Conservation (phyloP, 441 rosid genomes). For the Erodium trifolium region DNA sequence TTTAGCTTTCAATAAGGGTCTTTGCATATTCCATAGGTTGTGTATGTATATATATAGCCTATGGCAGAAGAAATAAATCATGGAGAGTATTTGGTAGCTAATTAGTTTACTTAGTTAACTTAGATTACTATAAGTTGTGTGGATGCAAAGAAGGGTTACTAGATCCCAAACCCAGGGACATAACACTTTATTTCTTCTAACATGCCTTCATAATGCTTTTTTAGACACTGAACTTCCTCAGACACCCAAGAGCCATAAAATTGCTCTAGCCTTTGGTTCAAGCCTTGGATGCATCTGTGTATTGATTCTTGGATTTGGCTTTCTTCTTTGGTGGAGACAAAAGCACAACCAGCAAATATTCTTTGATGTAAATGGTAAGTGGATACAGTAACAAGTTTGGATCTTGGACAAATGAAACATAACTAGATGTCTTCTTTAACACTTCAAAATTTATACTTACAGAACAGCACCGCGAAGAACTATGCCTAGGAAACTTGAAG, state of each 20-base stretch:
- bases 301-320: constrained; percentile 56
- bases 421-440: neutral
- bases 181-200: neutral
- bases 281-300: constrained; percentile 56
- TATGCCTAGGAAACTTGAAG: constrained; percentile 75
- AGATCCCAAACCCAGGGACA: too few species aligned
- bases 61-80: too few species aligned
- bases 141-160: too few species aligned
- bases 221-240: constrained; percentile 33
- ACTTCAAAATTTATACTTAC: constrained; percentile 15
- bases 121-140: too few species aligned
- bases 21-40: too few species aligned
- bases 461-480: constrained; percentile 62
- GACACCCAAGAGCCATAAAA: constrained; percentile 41
- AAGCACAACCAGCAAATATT: constrained; percentile 56
- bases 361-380: constrained; percentile 81
- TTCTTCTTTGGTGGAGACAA: constrained; percentile 78
- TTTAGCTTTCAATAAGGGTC: too few species aligned
- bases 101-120: too few species aligned
- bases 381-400: neutral
- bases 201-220: constrained; percentile 17
- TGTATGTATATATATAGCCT: too few species aligned
- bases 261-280: constrained; percentile 66
- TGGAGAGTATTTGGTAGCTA: too few species aligned
- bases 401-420: too few species aligned